Percentiles rank a stretch among this genome's conserved stretches.
phyloP scores from a whole-genome alignment of 2,329 filamentous ascomycete genomes.

The Chaetoscypha palmicola region DNA sequence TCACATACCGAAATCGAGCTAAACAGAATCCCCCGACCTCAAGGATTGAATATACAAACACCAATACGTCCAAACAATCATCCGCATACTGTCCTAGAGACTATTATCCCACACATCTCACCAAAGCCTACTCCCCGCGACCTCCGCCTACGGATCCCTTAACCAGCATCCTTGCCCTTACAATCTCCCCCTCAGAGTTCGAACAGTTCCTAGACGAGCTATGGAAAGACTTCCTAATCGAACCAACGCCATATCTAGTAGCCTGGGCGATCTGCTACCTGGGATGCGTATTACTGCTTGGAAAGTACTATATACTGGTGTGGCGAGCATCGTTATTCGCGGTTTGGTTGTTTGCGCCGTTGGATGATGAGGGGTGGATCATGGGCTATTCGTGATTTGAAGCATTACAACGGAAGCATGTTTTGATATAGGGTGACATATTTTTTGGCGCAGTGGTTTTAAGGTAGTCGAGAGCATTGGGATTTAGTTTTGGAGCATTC shows the following conservation, averaged over 20 bases:
- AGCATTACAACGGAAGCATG: too few relatives aligned
- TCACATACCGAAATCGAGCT: slow-evolving; percentile 8
- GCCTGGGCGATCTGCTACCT: slow-evolving; percentile 20
- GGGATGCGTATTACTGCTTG: slow-evolving; percentile 19
- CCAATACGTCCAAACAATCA: background rate
- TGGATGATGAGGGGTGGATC: slow-evolving; percentile 18
- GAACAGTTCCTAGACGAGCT: slow-evolving; percentile 22
- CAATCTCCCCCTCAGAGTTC: slow-evolving; percentile 13
- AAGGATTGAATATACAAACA: background rate
- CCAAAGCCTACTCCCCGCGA: background rate
- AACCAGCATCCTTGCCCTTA: slow-evolving; percentile 7
- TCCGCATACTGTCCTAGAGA: background rate
- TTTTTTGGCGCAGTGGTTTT: too few relatives aligned
- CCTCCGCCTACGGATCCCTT: slow-evolving; percentile 4
- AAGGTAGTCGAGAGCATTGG: too few relatives aligned
- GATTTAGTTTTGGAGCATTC: too few relatives aligned
- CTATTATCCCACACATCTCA: background rate
- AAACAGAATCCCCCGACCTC: background rate
- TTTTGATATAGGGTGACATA: too few relatives aligned
- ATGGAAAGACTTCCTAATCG: slow-evolving; percentile 24
- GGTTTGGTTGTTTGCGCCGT: slow-evolving; percentile 19
- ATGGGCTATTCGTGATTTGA: background rate
- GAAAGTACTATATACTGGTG: slow-evolving; percentile 16
- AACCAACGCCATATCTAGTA: slow-evolving; percentile 25
- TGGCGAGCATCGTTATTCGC: slow-evolving; percentile 19